These are phyloP conservation scores for Sparassis latifolia DNA, from an alignment of 1,284 basidiomycete species.

Conservation along the genomic window DNA sequence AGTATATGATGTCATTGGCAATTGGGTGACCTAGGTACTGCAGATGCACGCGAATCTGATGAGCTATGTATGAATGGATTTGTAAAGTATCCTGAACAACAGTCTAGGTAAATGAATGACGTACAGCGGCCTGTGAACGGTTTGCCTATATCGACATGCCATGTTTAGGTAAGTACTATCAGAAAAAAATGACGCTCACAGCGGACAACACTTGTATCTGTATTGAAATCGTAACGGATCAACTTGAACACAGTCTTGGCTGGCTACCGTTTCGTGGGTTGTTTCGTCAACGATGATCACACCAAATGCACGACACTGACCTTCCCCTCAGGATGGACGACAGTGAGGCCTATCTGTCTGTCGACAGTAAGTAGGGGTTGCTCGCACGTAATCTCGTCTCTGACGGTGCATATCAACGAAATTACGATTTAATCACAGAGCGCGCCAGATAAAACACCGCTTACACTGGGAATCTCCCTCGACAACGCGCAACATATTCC, in stretches of 20 bases:
- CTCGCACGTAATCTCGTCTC: conserved; percentile 77
- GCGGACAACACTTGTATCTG: conserved; percentile 84
- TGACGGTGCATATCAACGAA: conserved; percentile 21
- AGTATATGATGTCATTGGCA: conserved; percentile 88
- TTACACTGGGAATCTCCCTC: conserved; percentile 79
- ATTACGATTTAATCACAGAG: not conserved
- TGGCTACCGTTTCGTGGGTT: conserved; percentile 37
- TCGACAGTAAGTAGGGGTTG: conserved; percentile 90
- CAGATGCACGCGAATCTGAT: conserved; percentile 94
- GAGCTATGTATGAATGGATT: conserved; percentile 44
- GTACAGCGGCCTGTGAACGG: conserved; percentile 85
- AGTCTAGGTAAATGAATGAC: conserved; percentile 22
- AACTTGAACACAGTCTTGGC: conserved; percentile 89
- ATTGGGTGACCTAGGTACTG: conserved; percentile 94
- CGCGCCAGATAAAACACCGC: conserved; percentile 22
- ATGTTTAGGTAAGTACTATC: not conserved
- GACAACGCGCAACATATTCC: conserved; percentile 86
- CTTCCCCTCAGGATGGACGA: conserved; percentile 92
- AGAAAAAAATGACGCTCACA: conserved; percentile 43
- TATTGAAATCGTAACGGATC: conserved; percentile 77
- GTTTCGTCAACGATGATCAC: not conserved
- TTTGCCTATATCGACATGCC: conserved; percentile 43
- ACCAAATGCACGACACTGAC: conserved; percentile 30
- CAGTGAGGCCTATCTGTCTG: conserved; percentile 91
- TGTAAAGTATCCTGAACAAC: too few species aligned